Conservation (phyloP, 129 eudicot genomes). For the Tagetes erecta region DNA sequence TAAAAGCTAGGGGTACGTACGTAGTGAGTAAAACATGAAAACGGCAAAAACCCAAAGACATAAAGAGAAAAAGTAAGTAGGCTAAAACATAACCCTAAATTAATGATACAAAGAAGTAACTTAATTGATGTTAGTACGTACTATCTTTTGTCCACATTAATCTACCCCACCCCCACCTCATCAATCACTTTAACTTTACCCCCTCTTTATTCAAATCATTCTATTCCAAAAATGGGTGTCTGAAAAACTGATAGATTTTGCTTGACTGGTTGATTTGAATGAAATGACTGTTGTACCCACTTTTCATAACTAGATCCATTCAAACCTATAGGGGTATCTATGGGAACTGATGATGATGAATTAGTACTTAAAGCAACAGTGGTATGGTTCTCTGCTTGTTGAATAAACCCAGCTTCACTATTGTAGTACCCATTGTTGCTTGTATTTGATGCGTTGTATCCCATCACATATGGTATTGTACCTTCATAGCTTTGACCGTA, state of each 20-base stretch:
- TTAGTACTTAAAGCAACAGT: conserved; percentile 23
- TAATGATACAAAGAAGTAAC: conserved; percentile 25
- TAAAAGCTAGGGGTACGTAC: neutral
- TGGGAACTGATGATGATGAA: conserved; percentile 28
- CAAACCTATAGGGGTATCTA: conserved; percentile 41
- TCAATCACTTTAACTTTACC: conserved; percentile 19
- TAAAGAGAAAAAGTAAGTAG: neutral
- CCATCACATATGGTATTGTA: conserved; percentile 37
- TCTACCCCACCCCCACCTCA: conserved; percentile 11
- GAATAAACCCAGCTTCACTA: conserved; percentile 23
- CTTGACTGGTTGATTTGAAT: conserved; percentile 56
- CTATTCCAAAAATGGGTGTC: conserved; percentile 83
- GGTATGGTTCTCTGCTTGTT: conserved; percentile 22
- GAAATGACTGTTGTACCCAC: conserved; percentile 52
- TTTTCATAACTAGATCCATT: conserved; percentile 43
- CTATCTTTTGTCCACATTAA: conserved; percentile 23
- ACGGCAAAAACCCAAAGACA: neutral
- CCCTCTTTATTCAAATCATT: conserved; percentile 46
- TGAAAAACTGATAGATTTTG: conserved; percentile 56
- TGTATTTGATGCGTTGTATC: conserved; percentile 32
- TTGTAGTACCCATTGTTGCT: conserved; percentile 27
- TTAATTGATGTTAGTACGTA: conserved; percentile 34
- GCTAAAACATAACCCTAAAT: neutral
- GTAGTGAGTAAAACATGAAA: neutral
- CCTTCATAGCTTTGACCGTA: conserved; percentile 39